These are phyloP conservation scores for Dryadomyces quercus-mongolicae DNA, from an alignment of 2,329 filamentous ascomycete genomes.

Conservation along the genomic window DNA sequence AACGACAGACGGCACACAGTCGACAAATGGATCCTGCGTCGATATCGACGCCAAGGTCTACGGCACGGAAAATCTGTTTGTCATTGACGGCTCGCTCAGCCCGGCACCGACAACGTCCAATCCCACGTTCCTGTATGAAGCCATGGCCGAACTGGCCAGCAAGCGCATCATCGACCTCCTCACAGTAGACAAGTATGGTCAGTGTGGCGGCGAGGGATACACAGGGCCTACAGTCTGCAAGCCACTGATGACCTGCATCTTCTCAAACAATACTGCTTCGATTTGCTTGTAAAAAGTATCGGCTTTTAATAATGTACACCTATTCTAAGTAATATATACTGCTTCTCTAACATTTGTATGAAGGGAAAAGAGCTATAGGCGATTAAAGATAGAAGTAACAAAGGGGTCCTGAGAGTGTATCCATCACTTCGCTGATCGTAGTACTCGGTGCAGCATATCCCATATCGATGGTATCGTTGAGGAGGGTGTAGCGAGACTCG, in stretches of 20 bases:
- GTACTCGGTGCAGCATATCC: constrained; percentile 16
- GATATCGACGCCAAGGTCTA: constrained; percentile 44
- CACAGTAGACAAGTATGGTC: background rate
- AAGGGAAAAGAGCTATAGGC: too few relatives aligned
- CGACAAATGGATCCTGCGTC: constrained; percentile 19
- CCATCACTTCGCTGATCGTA: constrained; percentile 18
- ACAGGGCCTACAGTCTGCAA: background rate
- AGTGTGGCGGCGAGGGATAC: background rate
- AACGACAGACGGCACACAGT: background rate
- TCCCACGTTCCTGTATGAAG: background rate
- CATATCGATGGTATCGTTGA: constrained; percentile 18
- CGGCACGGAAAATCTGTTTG: constrained; percentile 48
- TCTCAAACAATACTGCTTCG: background rate
- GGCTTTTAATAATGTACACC: too few relatives aligned
- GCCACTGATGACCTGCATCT: background rate
- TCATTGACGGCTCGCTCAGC: constrained; percentile 41
- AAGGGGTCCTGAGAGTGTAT: constrained; percentile 15
- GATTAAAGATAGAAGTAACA: constrained; percentile 17
- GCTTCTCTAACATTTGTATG: too few relatives aligned
- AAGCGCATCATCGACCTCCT: constrained; percentile 1
- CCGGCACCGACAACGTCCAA: constrained; percentile 1
- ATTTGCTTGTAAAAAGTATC: background rate
- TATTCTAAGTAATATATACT: too few relatives aligned
- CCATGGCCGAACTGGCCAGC: constrained; percentile 1
- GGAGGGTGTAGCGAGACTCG: constrained; percentile 12